Evolutionary conservation across 129 eudicot genomes (phyloP).

Genomic region (carrot (Daucus carota)): DH1_v3.0 NC_030382.2:58360001-58360500

Average conservation of each 20-base stretch:
- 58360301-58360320: neutral
- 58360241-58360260: neutral
- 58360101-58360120: neutral
- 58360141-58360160: neutral
- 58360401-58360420: neutral
- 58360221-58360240: neutral
- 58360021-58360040: neutral
- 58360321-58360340: neutral
- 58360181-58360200: neutral
- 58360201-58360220: neutral
- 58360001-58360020: neutral
- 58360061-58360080: neutral
- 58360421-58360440: neutral
- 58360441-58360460: neutral
- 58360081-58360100: neutral
- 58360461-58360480: neutral
- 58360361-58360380: neutral
- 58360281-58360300: neutral
- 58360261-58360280: neutral
- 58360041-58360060: neutral
- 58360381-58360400: neutral
- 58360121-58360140: neutral
- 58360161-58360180: neutral
- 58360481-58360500: constrained; percentile 26
- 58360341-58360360: neutral